Conservation (phyloP, 495 filamentous ascomycete genomes). For the Aspergillus funiculosus region DNA sequence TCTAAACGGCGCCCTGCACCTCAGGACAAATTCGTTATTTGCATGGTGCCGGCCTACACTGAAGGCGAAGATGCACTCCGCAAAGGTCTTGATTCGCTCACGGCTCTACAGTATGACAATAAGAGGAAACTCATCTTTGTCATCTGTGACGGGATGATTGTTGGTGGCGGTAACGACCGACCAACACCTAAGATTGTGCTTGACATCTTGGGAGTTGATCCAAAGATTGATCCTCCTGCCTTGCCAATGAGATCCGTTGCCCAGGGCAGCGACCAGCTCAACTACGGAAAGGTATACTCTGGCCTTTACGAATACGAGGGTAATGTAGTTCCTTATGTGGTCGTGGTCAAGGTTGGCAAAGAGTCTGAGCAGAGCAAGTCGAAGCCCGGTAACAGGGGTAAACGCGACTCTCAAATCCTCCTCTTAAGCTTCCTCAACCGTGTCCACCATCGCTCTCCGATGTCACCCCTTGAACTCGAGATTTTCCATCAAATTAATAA, state of each 20-base stretch:
- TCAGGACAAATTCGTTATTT: conserved; percentile 98
- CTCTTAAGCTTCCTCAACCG: conserved; percentile 88
- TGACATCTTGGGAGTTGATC: conserved; percentile 94
- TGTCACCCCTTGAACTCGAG: conserved; percentile 93
- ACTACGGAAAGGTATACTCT: conserved; percentile 98
- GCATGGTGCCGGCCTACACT: conserved; percentile 94
- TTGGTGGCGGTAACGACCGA: conserved; percentile 92
- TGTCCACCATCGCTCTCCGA: conserved; percentile 86
- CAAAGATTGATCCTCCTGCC: conserved; percentile 91
- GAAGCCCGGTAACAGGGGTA: conserved; percentile 96
- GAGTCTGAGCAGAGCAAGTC: conserved; percentile 86
- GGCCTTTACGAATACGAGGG: conserved; percentile 97
- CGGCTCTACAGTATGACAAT: conserved; percentile 92
- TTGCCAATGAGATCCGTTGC: conserved; percentile 89
- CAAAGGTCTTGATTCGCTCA: conserved; percentile 89
- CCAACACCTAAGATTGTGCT: conserved; percentile 96
- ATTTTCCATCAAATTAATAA: conserved; percentile 99
- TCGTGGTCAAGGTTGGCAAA: conserved; percentile 95
- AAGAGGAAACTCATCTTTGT: conserved; percentile 93
- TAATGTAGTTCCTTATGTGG: conserved; percentile 93
- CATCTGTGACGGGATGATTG: conserved; percentile 92
- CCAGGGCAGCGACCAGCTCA: conserved; percentile 83
- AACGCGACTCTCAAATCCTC: conserved; percentile 91
- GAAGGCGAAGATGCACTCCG: conserved; percentile 93
- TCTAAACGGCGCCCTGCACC: conserved; percentile 82